These are phyloP conservation scores for Lodderomyces parapsilosis DNA, from an alignment of 1,139 yeast genomes.

Conservation along the genomic window DNA sequence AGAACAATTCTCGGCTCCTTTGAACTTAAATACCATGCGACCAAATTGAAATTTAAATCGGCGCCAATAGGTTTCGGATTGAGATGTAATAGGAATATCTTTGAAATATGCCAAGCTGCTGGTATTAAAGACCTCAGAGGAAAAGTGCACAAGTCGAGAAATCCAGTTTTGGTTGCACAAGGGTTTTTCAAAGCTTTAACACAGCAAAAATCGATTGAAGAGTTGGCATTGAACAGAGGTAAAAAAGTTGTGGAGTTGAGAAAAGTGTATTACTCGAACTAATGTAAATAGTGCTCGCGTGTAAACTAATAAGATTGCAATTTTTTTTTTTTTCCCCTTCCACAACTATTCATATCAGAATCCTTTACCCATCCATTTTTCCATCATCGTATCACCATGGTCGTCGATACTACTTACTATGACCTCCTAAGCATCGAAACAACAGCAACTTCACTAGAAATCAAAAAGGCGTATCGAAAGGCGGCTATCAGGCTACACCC, in stretches of 20 bases:
- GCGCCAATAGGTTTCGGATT: constrained; percentile 95
- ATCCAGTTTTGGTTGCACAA: constrained; percentile 91
- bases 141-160: constrained; percentile 87
- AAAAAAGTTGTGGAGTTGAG: constrained; percentile 92
- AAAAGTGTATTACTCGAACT: constrained; percentile 72
- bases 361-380: too few species aligned
- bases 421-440: constrained; percentile 69
- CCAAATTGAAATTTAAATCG: constrained; percentile 74
- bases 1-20: constrained; percentile 89
- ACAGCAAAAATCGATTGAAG: constrained; percentile 79
- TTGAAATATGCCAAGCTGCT: constrained; percentile 89
- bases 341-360: too few species aligned
- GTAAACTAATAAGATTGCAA: background rate
- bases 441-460: constrained; percentile 76
- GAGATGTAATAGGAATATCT: constrained; percentile 86
- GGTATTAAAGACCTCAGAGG: constrained; percentile 95
- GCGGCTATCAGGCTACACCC: constrained; percentile 91
- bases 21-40: constrained; percentile 84
- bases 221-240: constrained; percentile 89
- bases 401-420: constrained; percentile 89
- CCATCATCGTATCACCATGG: constrained; percentile 48
- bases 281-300: constrained; percentile 2
- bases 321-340: background rate
- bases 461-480: constrained; percentile 90
- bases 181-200: constrained; percentile 85